Evolutionary conservation across 225 moss, liverwort and hornwort species (phyloP).

Genomic region (Sphagnum contortum): DNA sequence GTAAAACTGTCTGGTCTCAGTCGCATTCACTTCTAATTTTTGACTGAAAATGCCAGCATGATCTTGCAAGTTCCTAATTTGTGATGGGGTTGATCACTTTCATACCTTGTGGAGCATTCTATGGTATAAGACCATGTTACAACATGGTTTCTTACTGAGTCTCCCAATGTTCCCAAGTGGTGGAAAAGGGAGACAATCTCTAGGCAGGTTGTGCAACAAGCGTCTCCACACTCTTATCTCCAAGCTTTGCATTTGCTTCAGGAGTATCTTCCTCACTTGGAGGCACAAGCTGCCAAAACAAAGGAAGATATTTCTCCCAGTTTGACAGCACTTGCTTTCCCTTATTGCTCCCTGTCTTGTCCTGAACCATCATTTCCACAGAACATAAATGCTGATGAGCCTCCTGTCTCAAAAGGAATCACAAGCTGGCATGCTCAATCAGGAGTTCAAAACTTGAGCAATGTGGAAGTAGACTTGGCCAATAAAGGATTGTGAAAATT

Average conservation of each 20-base stretch:
- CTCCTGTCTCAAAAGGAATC: background rate
- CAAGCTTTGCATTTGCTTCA: slow-evolving; percentile 49
- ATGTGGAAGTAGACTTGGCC: background rate
- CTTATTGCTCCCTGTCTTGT: slow-evolving; percentile 71
- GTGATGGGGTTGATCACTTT: too few relatives aligned
- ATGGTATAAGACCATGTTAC: too few relatives aligned
- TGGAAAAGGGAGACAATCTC: too few relatives aligned
- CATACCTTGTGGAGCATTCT: too few relatives aligned
- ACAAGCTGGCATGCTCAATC: slow-evolving; percentile 1
- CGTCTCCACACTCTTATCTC: slow-evolving; percentile 12
- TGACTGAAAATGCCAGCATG: too few relatives aligned
- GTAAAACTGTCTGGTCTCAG: too few relatives aligned
- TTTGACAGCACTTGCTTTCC: slow-evolving; percentile 43
- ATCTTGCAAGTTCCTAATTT: too few relatives aligned
- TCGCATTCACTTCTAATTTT: too few relatives aligned
- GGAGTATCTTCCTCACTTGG: slow-evolving; percentile 97
- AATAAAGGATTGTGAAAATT: too few relatives aligned
- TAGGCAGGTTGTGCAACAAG: slow-evolving; percentile 44
- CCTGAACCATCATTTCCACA: slow-evolving; percentile 29
- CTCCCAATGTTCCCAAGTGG: too few relatives aligned
- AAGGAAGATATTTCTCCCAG: slow-evolving; percentile 71
- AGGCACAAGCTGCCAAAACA: slow-evolving; percentile 96
- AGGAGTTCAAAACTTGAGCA: background rate
- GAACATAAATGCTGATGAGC: background rate
- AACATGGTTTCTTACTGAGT: too few relatives aligned